Evolutionary conservation across 495 filamentous ascomycete genomes (phyloP), one percentile per base, ranked within the genome.

Genomic region (Lepidopterella palustris): DNA sequence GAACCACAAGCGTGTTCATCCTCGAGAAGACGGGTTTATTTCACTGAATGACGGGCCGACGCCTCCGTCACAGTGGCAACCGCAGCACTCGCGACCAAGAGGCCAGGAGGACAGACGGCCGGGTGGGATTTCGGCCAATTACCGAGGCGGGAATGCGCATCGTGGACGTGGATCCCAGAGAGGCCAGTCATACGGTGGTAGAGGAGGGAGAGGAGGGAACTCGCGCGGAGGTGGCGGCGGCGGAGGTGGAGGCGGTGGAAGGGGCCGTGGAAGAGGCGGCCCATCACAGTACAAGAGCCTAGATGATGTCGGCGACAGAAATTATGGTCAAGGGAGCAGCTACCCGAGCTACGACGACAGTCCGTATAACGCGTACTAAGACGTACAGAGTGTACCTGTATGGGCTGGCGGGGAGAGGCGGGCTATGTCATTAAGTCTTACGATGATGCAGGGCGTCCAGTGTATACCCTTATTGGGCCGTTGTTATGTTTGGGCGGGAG

Each of bases 1-100:
- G 63, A 74, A 71, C 45, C 71, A 77, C 61, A 89, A 81, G 71
- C 76, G 83, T 45, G 78, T 79, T 62, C 79, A 80, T 65, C 68
- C 69, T 0, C 72, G 74, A 39, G 76, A 79, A 20, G 79, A 85
- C 26, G 83, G 84, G 4, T 31, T 20, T 24, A 39, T 20, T 24
- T n/a, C 21, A 8, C 26, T 23, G n/a, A 31, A 53, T n/a, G n/a
- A n/a, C 20, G 32, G 25, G 18, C 24, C 56, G 6, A 50, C 55
- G 11, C n/a, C 11, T 27, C 26, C 25, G 21, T 23, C 42, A 25
- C 48, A 60, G 13, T 54, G 21, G 35, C 57, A 57, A 6, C 21
- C 52, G 6, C 48, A 57, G 26, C 40, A 53, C 21, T 28, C 56
- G 32, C 10, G 53, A n/a, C 21, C 51, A 13, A 54, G 26, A 28